phyloP scores from a whole-genome alignment of 78 protist species.

The Mantamonas sphyraenae region DNA sequence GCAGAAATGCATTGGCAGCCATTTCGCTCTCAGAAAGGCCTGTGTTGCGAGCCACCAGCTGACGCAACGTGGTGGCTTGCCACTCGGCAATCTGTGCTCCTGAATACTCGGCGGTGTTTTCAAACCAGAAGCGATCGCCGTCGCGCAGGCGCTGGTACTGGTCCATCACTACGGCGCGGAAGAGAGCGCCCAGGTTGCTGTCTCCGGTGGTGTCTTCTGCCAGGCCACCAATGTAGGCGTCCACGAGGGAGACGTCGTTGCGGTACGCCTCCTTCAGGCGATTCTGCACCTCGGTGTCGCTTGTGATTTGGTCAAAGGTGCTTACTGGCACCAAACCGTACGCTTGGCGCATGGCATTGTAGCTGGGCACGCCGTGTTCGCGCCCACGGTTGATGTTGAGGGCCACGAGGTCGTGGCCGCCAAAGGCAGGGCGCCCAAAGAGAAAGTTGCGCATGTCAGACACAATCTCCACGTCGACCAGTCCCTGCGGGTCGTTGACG shows the following conservation, averaged over 20 bases:
- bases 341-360: not conserved
- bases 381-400: conserved; percentile 1
- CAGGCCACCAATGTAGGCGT: not conserved
- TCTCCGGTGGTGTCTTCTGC: not conserved
- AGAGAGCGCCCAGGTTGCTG: not conserved
- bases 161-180: not conserved
- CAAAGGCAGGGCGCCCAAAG: not conserved
- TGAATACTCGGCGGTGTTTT: too few relatives aligned
- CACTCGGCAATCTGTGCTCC: too few relatives aligned
- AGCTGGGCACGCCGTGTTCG: not conserved
- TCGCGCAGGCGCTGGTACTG: not conserved
- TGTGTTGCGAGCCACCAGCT: too few relatives aligned
- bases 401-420: not conserved
- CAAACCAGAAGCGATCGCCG: not conserved
- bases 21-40: too few relatives aligned
- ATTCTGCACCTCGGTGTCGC: not conserved
- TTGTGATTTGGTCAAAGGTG: not conserved
- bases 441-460: not conserved
- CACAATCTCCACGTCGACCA: not conserved
- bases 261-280: not conserved
- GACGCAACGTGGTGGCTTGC: too few relatives aligned
- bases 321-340: not conserved
- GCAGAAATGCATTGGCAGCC: too few relatives aligned
- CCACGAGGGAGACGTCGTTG: not conserved
- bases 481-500: not conserved